Evolutionary conservation across 768 basidiomycete species (phyloP), one percentile per base, ranked within the genome.

Genomic region (Xerocomellus amylosporus): DNA sequence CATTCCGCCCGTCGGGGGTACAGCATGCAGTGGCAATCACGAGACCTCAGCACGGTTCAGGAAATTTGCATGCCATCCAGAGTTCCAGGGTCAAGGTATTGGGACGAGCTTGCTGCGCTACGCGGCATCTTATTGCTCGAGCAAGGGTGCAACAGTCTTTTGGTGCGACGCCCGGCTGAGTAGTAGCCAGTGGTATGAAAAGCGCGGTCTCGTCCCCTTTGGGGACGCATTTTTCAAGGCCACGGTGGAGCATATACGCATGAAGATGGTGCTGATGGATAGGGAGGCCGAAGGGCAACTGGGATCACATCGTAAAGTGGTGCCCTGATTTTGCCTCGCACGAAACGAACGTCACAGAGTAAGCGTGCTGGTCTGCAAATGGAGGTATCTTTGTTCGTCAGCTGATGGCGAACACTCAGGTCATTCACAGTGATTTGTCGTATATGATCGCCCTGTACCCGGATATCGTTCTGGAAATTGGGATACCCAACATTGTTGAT

Each of bases 101-200:
- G 83, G 81, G 33, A 77, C 79, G 24, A 67, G 62, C 46, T 73
- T 85, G 41, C 69, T 88, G 37, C 57, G 47, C 46, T 64, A 45
- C 66, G 77, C 59, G 17, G 72, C 77, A 24, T 64, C 75, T 30
- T 77, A 76, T 20, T 68, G 64, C 58, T 66, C 71, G n/a, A 72
- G 79, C 45, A 60, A 76, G 46, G 73, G 71, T 19, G 77, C 72
- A n/a, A 59, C 56, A 7, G 60, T 76, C 13, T 66, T 81, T 7
- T 86, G 82, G 82, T 85, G 83, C 69, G 83, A 85, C 62, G 84
- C 83, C 20, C 68, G 83, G 56, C 65, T 67, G 42, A 68, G 74
- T 15, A 75, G 74, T 6, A 55, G 64, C 20, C 69, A 54, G 20
- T 85, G 83, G 81, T 86, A 85, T 64, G 64, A 73, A 56, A 79